phyloP scores from a whole-genome alignment of 169 alveolate genomes.

The Plasmodium inui region DNA sequence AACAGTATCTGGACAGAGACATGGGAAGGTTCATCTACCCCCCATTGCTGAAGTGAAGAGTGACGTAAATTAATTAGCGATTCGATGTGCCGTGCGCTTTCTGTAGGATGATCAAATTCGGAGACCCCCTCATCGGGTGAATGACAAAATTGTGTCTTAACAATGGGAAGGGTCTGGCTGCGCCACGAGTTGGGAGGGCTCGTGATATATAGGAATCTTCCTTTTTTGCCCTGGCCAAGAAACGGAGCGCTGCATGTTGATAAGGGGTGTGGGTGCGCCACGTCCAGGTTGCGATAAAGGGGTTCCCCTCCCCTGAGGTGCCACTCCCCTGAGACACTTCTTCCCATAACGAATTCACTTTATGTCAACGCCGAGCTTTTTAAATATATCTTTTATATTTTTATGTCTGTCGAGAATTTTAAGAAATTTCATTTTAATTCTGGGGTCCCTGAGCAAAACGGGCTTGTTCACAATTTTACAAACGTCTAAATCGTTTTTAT shows the following conservation, averaged over 20 bases:
- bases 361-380: slow-evolving; percentile 70
- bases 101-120: neutral
- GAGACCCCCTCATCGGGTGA: neutral
- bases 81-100: neutral
- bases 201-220: neutral
- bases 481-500: slow-evolving; percentile 72
- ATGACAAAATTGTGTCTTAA: neutral
- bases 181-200: neutral
- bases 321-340: neutral
- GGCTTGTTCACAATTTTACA: slow-evolving; percentile 76
- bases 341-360: neutral
- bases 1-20: neutral
- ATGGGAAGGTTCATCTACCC: neutral
- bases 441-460: slow-evolving; percentile 52
- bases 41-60: neutral
- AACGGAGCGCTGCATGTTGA: neutral
- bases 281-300: neutral
- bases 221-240: neutral
- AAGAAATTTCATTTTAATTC: slow-evolving; percentile 75
- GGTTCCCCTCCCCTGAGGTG: neutral
- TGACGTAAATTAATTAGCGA: neutral
- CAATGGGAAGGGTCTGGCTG: neutral
- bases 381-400: slow-evolving; percentile 72
- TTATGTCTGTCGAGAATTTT: slow-evolving; percentile 72
- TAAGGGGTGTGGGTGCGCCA: neutral